Conservation (phyloP, 2,329 filamentous ascomycete genomes). For the Fusarium buharicum region DNA sequence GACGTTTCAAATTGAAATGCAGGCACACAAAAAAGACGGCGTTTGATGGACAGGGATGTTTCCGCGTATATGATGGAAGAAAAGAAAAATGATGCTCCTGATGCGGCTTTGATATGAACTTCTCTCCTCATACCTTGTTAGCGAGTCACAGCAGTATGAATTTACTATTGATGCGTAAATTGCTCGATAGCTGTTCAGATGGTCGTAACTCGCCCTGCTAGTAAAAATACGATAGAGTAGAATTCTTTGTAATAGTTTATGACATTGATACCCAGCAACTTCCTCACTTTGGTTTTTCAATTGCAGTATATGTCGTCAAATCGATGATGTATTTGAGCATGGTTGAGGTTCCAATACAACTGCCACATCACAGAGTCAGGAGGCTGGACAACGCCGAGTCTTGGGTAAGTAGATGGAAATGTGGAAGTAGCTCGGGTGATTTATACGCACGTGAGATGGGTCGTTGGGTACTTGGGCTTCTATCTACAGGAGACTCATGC, state of each 20-base stretch:
- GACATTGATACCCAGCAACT: slow-evolving; percentile 18
- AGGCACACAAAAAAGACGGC: slow-evolving; percentile 27
- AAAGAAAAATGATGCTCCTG: slow-evolving; percentile 28
- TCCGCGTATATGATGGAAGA: slow-evolving; percentile 28
- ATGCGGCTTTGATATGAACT: slow-evolving; percentile 33
- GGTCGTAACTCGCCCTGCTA: slow-evolving; percentile 11
- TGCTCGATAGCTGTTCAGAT: slow-evolving; percentile 21
- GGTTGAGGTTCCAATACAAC: too few relatives aligned
- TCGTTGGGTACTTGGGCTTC: too few relatives aligned
- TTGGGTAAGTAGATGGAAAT: too few relatives aligned
- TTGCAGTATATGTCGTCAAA: not conserved
- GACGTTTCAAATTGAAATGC: slow-evolving; percentile 14
- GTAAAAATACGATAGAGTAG: slow-evolving; percentile 26
- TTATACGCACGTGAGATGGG: too few relatives aligned
- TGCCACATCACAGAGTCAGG: too few relatives aligned
- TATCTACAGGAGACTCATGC: too few relatives aligned
- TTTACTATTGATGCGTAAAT: slow-evolving; percentile 30
- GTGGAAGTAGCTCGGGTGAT: too few relatives aligned
- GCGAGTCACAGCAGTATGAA: slow-evolving; percentile 37
- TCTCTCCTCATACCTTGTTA: slow-evolving; percentile 40
- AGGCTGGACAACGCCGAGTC: too few relatives aligned
- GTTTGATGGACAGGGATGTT: slow-evolving; percentile 30
- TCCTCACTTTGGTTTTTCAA: not conserved
- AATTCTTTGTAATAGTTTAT: slow-evolving; percentile 21
- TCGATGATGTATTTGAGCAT: too few relatives aligned